Conservation (phyloP, 2,329 filamentous ascomycete genomes). For the Diaporthe eres region DNA sequence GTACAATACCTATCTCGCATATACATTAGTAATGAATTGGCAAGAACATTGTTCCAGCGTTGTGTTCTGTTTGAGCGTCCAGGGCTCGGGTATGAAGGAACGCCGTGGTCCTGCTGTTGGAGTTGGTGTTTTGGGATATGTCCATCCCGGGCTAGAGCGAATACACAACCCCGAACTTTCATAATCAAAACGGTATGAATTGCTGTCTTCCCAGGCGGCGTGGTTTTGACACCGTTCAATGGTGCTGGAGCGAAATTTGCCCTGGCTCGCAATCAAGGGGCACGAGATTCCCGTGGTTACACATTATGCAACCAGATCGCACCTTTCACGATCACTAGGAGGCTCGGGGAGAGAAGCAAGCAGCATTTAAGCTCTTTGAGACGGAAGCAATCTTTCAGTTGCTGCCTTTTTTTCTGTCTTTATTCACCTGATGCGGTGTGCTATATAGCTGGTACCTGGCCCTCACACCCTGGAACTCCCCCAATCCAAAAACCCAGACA, state of each 20-base stretch:
- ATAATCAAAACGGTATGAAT: background rate
- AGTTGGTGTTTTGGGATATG: background rate
- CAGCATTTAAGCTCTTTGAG: background rate
- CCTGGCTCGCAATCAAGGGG: background rate
- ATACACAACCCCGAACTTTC: background rate
- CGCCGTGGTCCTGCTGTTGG: background rate
- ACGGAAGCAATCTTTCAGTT: background rate
- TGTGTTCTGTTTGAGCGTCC: background rate
- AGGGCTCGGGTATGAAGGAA: background rate
- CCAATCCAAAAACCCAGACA: conserved; percentile 1
- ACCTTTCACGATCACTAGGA: background rate
- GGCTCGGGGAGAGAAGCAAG: background rate
- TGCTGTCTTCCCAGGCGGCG: background rate
- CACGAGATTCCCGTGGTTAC: background rate
- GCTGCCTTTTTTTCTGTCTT: conserved; percentile 2
- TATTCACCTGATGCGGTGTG: background rate
- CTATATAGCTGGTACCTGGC: conserved; percentile 4
- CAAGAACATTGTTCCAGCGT: conserved; percentile 29
- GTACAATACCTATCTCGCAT: conserved; percentile 33
- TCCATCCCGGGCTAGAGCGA: background rate
- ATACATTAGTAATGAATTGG: conserved; percentile 29
- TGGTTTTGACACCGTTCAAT: background rate
- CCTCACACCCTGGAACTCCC: background rate
- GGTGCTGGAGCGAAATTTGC: background rate
- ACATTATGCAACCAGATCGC: no score